Percentiles rank a stretch among this genome's conserved stretches.
phyloP scores from a whole-genome alignment of 495 filamentous ascomycete species.

The Xylaria scruposa region DNA sequence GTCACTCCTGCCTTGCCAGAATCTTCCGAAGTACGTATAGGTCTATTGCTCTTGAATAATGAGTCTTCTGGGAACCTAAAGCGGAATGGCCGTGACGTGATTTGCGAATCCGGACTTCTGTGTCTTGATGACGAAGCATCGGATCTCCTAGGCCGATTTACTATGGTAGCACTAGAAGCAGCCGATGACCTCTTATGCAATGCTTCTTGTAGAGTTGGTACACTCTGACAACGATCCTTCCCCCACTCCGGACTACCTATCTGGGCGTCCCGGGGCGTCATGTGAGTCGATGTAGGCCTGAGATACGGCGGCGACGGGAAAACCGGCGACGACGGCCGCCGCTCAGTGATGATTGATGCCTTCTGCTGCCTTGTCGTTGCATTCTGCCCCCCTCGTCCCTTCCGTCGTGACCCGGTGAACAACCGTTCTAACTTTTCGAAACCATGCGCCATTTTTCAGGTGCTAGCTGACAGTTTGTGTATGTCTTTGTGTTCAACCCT shows the following conservation, averaged over 20 bases:
- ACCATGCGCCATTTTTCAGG: constrained; percentile 36
- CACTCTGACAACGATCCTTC: constrained; percentile 46
- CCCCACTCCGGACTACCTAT: constrained; percentile 28
- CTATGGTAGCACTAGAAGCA: constrained; percentile 29
- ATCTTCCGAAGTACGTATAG: not conserved
- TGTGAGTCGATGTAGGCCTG: constrained; percentile 52
- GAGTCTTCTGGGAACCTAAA: constrained; percentile 36
- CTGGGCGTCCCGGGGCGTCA: constrained; percentile 53
- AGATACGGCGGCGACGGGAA: constrained; percentile 57
- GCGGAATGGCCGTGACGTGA: constrained; percentile 23
- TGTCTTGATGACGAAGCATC: constrained; percentile 9
- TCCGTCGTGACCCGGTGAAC: constrained; percentile 36
- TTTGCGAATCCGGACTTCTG: not conserved
- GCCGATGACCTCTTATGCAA: constrained; percentile 35
- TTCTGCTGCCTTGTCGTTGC: constrained; percentile 24
- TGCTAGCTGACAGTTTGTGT: not conserved
- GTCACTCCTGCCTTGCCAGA: not conserved
- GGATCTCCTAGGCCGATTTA: constrained; percentile 29
- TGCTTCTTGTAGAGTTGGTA: constrained; percentile 43
- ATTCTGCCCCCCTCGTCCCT: constrained; percentile 33
- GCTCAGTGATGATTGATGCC: constrained; percentile 9
- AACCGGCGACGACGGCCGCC: constrained; percentile 25
- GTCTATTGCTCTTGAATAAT: constrained; percentile 20
- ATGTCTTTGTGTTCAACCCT: not conserved
- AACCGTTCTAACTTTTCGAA: constrained; percentile 39